Conservation (phyloP, 306 rosid species). For the Corylus heterophylla region DNA sequence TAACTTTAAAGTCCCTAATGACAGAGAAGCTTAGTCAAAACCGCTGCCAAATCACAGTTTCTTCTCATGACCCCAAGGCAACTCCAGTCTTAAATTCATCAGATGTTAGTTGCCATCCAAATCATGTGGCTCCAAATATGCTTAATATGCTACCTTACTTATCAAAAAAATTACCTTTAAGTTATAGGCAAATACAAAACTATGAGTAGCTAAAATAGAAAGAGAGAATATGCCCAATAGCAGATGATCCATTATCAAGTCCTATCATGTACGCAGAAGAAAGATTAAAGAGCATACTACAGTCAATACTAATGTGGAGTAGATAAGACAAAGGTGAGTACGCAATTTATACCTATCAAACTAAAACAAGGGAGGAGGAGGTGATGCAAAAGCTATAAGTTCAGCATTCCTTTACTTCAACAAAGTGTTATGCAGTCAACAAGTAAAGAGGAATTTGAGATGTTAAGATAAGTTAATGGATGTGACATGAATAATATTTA, state of each 20-base stretch:
- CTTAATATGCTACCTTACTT: background rate
- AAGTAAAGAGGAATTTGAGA: background rate
- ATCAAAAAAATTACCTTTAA: background rate
- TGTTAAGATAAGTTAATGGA: background rate
- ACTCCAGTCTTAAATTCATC: background rate
- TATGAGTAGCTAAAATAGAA: background rate
- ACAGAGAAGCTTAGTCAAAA: background rate
- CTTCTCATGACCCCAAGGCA: background rate
- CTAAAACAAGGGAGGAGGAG: background rate
- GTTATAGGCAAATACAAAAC: background rate
- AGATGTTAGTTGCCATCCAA: background rate
- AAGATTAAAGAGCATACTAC: background rate
- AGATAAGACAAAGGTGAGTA: background rate
- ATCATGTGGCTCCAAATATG: background rate
- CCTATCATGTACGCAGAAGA: background rate
- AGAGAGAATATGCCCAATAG: background rate
- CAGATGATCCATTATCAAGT: background rate
- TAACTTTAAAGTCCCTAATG: background rate
- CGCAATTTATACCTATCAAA: background rate
- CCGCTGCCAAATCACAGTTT: background rate
- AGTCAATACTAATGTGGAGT: background rate
- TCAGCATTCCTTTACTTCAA: background rate
- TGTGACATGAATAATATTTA: background rate
- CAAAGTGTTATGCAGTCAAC: background rate
- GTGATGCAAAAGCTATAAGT: background rate